Percentiles rank a stretch among this genome's conserved stretches.
phyloP scores from a whole-genome alignment of 441 rosid species.

The Biscutella laevigata region DNA sequence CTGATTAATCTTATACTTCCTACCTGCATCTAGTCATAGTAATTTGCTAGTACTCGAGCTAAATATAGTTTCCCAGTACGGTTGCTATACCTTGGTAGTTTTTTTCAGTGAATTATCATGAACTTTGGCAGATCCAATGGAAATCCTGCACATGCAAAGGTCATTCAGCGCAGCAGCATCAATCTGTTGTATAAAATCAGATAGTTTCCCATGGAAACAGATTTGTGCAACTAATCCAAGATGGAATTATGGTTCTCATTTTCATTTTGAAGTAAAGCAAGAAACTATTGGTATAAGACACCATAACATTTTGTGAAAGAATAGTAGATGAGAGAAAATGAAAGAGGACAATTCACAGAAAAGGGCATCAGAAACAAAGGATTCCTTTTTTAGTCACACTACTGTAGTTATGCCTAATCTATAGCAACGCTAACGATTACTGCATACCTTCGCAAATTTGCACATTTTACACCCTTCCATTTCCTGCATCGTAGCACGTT shows the following conservation, averaged over 20 bases:
- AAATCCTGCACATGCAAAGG: conserved; percentile 36
- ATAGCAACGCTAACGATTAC: conserved; percentile 1
- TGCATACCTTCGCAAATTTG: conserved; percentile 34
- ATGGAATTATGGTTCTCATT: neutral
- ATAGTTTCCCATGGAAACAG: neutral
- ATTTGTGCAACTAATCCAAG: neutral
- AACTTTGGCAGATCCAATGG: conserved; percentile 31
- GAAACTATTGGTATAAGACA: neutral
- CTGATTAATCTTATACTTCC: conserved; percentile 4
- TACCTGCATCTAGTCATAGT: conserved; percentile 1
- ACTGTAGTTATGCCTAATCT: neutral
- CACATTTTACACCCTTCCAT: conserved; percentile 32
- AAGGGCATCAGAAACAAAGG: neutral
- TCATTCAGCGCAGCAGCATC: conserved; percentile 14
- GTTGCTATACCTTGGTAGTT: conserved; percentile 35
- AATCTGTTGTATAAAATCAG: conserved; percentile 2
- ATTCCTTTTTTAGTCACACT: neutral
- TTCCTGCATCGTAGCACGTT: conserved; percentile 34
- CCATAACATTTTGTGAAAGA: neutral
- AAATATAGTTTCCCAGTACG: neutral
- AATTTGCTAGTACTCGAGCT: neutral
- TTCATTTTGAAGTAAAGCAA: neutral
- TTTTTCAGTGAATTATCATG: conserved; percentile 31
- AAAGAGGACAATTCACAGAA: conserved; percentile 1
- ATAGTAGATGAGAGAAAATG: neutral